Conservation (phyloP, 2,329 filamentous ascomycete species). For the Aspergillus vadensis region DNA sequence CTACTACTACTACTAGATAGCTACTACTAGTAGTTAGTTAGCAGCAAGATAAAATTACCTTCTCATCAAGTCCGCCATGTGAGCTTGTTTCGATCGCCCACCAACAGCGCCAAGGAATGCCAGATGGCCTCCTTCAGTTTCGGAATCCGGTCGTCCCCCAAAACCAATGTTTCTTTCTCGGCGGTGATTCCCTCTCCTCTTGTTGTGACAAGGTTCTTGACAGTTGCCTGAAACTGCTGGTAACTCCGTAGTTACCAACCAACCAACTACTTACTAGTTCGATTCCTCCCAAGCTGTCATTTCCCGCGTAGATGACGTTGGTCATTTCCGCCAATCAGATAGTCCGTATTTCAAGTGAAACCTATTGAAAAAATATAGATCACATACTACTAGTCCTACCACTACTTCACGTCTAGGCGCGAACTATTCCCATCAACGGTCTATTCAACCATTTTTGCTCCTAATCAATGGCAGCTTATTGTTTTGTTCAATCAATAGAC, state of each 20-base stretch:
- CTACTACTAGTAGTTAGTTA: background rate
- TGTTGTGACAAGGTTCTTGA: background rate
- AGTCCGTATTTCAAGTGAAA: background rate
- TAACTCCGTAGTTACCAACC: background rate
- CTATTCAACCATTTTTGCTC: background rate
- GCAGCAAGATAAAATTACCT: constrained; percentile 10
- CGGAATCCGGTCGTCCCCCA: constrained; percentile 10
- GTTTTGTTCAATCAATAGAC: background rate
- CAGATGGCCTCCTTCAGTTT: constrained; percentile 32
- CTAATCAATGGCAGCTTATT: background rate
- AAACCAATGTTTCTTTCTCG: background rate
- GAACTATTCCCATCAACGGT: background rate
- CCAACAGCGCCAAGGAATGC: constrained; percentile 37
- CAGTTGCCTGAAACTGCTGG: background rate
- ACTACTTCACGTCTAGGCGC: background rate
- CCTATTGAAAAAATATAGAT: background rate
- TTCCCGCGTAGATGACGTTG: background rate
- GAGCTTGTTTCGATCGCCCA: constrained; percentile 17
- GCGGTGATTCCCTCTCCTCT: background rate
- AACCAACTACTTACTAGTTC: no score
- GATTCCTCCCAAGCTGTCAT: background rate
- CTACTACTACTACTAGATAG: background rate
- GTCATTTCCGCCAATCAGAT: constrained; percentile 7
- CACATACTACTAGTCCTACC: background rate
- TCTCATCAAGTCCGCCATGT: constrained; percentile 9